Evolutionary conservation across 2,329 filamentous ascomycete genomes (phyloP).

Genomic region (Pestalotiopsis sp.): DNA sequence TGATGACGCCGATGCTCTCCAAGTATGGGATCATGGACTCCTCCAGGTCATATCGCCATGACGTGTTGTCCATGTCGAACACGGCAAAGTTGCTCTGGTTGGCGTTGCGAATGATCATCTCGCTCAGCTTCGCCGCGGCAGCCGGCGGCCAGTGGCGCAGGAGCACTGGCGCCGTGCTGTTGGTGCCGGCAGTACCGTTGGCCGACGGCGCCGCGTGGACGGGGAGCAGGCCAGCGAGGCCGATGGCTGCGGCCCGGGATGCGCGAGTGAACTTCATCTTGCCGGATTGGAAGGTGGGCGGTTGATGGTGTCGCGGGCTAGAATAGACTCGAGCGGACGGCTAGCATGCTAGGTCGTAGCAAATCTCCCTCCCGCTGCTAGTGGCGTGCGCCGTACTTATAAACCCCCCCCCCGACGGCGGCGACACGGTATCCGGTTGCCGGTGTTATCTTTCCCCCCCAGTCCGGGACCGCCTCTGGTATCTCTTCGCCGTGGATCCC

Average conservation of each 20-base stretch:
- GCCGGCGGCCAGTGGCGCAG: constrained; percentile 37
- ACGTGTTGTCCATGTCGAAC: constrained; percentile 51
- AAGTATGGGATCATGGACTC: constrained; percentile 47
- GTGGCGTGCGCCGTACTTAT: background rate
- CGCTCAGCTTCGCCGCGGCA: constrained; percentile 37
- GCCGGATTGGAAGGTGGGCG: background rate
- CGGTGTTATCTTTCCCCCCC: background rate
- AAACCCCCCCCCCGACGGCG: background rate
- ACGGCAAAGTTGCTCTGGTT: constrained; percentile 41
- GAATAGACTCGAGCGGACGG: background rate
- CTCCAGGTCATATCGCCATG: constrained; percentile 44
- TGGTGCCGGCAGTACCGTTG: background rate
- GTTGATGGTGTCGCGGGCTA: background rate
- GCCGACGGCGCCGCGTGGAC: background rate
- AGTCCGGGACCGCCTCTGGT: background rate
- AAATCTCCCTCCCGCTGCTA: too few species aligned
- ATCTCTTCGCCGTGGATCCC: constrained; percentile 1
- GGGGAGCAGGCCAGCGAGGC: background rate
- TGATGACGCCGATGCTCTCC: constrained; percentile 43
- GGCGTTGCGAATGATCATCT: constrained; percentile 41
- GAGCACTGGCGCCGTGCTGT: background rate
- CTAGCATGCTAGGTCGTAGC: background rate
- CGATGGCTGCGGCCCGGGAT: background rate
- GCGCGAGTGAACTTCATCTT: constrained; percentile 8
- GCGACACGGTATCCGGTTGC: background rate